A percentile compares a stretch with the other conserved stretches of the same genome.
Conservation (phyloP, 106 monocot genomes). For the Chionographis japonica region DNA sequence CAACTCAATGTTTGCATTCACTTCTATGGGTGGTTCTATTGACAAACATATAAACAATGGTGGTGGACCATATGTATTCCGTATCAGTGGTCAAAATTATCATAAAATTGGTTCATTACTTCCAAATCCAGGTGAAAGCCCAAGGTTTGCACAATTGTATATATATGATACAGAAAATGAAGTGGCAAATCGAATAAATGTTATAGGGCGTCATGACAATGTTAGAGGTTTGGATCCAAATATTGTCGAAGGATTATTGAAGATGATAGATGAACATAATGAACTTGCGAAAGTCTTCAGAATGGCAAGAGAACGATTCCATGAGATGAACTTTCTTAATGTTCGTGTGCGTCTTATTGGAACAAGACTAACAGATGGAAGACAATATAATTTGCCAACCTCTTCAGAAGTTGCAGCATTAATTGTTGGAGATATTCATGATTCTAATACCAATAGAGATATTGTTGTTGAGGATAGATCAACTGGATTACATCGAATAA, state of each 20-base stretch:
- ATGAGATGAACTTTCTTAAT: no score
- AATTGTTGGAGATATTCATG: no score
- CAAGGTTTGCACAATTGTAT: constrained; percentile 23
- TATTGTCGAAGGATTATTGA: neutral
- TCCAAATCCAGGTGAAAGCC: neutral
- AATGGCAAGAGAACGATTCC: neutral
- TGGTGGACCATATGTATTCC: constrained; percentile 11
- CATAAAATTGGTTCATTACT: constrained; percentile 12
- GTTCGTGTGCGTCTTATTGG: no score
- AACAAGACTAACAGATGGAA: no score
- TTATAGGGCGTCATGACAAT: neutral
- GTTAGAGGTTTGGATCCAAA: neutral
- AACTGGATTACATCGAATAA: no score
- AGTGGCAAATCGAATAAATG: constrained; percentile 1
- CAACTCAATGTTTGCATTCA: no score
- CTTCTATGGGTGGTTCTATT: constrained; percentile 18
- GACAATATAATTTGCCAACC: no score
- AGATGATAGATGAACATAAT: constrained; percentile 16
- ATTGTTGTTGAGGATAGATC: no score
- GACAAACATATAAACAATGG: constrained; percentile 8
- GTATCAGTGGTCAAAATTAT: constrained; percentile 9
- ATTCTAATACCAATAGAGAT: no score
- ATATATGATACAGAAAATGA: constrained; percentile 32
- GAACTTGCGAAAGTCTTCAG: neutral
- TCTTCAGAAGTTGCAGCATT: no score